Evolutionary conservation across 495 filamentous ascomycete species (phyloP).

Genomic region (Glonium stellatum): DNA sequence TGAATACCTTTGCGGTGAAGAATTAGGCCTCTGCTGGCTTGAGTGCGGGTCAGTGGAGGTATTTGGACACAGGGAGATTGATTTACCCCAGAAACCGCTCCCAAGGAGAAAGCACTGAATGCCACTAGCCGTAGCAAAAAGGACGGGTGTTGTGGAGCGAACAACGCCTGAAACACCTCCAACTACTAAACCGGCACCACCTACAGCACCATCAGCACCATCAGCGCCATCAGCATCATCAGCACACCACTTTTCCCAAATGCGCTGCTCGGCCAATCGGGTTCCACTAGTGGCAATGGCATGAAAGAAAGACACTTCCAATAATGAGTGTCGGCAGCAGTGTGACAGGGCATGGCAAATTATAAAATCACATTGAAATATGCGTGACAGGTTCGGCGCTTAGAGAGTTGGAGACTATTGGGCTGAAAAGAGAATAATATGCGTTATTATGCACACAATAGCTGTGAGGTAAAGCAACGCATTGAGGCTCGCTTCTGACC

Average conservation of each 20-base stretch:
- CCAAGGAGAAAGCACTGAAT: slow-evolving; percentile 77
- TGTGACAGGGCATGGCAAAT: no score
- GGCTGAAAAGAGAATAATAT: background rate
- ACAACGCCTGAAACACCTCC: slow-evolving; percentile 65
- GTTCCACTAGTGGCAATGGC: no score
- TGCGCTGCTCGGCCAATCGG: no score
- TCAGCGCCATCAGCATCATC: slow-evolving; percentile 8
- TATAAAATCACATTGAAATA: no score
- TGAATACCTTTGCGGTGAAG: slow-evolving; percentile 33
- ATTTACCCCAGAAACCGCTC: slow-evolving; percentile 66
- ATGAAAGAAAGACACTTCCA: background rate
- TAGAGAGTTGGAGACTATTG: background rate
- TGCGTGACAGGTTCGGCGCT: no score
- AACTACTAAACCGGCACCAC: slow-evolving; percentile 60
- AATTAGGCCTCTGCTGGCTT: slow-evolving; percentile 37
- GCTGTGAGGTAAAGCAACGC: background rate
- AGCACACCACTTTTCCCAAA: slow-evolving; percentile 2
- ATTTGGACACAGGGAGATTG: slow-evolving; percentile 10
- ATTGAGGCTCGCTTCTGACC: background rate
- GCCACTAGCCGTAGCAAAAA: slow-evolving; percentile 67
- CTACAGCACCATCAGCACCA: slow-evolving; percentile 40
- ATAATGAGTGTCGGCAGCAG: background rate
- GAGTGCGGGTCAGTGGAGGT: background rate
- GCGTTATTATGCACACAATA: background rate
- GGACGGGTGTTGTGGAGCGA: slow-evolving; percentile 53